Conservation (phyloP, 371 early-diverging fungal species). For the Cokeromyces recurvatus region DNA sequence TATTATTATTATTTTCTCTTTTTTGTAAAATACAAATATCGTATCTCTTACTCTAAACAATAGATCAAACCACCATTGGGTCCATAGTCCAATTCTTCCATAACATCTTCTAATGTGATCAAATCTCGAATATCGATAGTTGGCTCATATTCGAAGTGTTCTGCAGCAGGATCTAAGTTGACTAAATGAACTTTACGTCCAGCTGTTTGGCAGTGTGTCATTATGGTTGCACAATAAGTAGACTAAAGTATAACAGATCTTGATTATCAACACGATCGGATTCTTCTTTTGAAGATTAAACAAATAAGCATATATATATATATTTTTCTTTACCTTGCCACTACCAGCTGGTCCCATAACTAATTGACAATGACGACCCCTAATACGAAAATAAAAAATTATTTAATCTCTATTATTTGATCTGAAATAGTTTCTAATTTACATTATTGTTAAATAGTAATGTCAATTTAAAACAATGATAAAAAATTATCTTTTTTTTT, state of each 20-base stretch:
- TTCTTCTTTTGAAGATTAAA: background rate
- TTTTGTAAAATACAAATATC: too few relatives aligned
- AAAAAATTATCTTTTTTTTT: too few relatives aligned
- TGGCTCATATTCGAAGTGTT: slow-evolving; percentile 89
- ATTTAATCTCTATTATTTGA: too few relatives aligned
- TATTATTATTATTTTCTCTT: too few relatives aligned
- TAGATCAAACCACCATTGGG: slow-evolving; percentile 99
- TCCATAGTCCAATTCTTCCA: slow-evolving; percentile 96
- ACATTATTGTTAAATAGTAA: too few relatives aligned
- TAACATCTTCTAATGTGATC: slow-evolving; percentile 95
- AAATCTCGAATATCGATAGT: slow-evolving; percentile 92
- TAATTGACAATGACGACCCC: slow-evolving; percentile 91
- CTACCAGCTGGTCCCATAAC: slow-evolving; percentile 98
- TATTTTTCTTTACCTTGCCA: slow-evolving; percentile 80
- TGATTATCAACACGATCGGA: background rate
- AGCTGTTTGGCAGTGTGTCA: slow-evolving; percentile 83
- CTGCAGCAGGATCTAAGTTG: slow-evolving; percentile 99
- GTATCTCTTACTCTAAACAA: slow-evolving; percentile 92
- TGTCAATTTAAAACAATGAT: too few relatives aligned
- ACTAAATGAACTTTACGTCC: slow-evolving; percentile 87
- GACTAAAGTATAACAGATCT: slow-evolving; percentile 64
- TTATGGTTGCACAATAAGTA: slow-evolving; percentile 93
- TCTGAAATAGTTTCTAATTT: too few relatives aligned
- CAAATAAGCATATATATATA: too few relatives aligned
- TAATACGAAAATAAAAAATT: slow-evolving; percentile 7